Evolutionary conservation across 108 stramenopile species (phyloP).

Genomic region (Skeletonema grethae): DNA sequence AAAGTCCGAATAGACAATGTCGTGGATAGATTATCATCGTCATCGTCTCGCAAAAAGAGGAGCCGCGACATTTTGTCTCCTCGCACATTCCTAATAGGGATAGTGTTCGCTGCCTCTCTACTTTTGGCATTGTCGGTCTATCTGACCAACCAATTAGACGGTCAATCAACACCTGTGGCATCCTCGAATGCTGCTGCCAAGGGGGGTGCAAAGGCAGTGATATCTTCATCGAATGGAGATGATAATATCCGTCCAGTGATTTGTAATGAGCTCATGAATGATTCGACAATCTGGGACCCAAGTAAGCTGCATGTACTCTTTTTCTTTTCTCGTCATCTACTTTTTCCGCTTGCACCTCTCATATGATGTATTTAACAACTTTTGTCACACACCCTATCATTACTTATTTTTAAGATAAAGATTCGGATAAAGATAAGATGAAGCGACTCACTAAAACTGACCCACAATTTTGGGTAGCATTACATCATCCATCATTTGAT

Average conservation of each 20-base stretch:
- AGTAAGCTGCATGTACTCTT: background rate
- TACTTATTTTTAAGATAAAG: background rate
- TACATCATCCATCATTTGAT: constrained; percentile 21
- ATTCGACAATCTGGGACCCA: constrained; percentile 9
- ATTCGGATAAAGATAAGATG: constrained; percentile 2
- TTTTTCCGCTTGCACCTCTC: background rate
- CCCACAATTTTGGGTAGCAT: constrained; percentile 36
- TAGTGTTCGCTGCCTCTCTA: background rate
- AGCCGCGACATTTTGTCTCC: background rate
- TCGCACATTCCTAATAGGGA: background rate
- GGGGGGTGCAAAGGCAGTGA: too few species aligned
- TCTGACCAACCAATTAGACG: background rate
- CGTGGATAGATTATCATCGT: background rate
- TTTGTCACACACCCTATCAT: background rate
- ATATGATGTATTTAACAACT: too few species aligned
- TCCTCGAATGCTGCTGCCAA: background rate
- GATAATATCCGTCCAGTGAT: background rate
- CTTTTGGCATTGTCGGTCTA: background rate
- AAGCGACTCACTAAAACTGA: constrained; percentile 29
- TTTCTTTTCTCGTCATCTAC: background rate
- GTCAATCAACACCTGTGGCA: background rate
- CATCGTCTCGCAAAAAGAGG: background rate
- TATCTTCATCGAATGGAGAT: background rate
- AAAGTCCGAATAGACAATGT: background rate
- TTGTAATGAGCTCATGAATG: constrained; percentile 7